phyloP scores from a whole-genome alignment of 208 protist genomes.

The Trypanosoma brucei region DNA sequence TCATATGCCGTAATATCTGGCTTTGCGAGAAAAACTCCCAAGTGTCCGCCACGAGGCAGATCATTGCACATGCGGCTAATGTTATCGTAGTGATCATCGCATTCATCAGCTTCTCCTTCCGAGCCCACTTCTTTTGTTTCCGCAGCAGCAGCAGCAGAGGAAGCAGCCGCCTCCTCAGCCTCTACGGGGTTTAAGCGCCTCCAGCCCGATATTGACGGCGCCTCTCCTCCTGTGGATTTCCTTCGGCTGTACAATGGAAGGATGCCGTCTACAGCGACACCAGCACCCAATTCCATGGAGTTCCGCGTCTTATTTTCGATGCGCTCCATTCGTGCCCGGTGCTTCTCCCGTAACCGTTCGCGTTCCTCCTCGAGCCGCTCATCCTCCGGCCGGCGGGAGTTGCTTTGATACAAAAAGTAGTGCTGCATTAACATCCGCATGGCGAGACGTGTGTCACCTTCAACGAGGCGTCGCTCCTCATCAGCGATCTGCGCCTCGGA shows the following conservation, averaged over 20 bases:
- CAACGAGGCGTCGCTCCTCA: slow-evolving; percentile 39
- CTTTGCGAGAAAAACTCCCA: slow-evolving; percentile 33
- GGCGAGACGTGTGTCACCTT: slow-evolving; percentile 67
- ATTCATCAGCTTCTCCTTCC: neutral
- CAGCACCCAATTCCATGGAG: slow-evolving; percentile 42
- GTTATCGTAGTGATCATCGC: neutral
- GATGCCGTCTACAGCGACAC: slow-evolving; percentile 59
- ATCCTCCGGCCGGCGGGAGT: slow-evolving; percentile 28
- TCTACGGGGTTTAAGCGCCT: slow-evolving; percentile 27
- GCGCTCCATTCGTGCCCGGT: slow-evolving; percentile 40
- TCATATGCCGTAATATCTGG: slow-evolving; percentile 78
- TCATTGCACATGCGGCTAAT: neutral
- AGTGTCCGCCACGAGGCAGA: slow-evolving; percentile 4
- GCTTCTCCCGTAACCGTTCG: slow-evolving; percentile 23
- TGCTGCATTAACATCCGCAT: slow-evolving; percentile 71
- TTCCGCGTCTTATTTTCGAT: slow-evolving; percentile 64
- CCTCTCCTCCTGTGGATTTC: neutral
- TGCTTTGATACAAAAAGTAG: slow-evolving; percentile 38
- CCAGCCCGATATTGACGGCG: slow-evolving; percentile 17
- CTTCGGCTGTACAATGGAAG: slow-evolving; percentile 34
- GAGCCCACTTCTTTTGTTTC: neutral
- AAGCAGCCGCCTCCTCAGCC: slow-evolving; percentile 6
- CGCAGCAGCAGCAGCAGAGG: neutral
- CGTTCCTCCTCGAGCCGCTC: slow-evolving; percentile 33
- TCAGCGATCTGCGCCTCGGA: neutral